These are phyloP conservation scores for Phytopythium mirpurense DNA, from an alignment of 352 stramenopile species.

Conservation along the genomic window DNA sequence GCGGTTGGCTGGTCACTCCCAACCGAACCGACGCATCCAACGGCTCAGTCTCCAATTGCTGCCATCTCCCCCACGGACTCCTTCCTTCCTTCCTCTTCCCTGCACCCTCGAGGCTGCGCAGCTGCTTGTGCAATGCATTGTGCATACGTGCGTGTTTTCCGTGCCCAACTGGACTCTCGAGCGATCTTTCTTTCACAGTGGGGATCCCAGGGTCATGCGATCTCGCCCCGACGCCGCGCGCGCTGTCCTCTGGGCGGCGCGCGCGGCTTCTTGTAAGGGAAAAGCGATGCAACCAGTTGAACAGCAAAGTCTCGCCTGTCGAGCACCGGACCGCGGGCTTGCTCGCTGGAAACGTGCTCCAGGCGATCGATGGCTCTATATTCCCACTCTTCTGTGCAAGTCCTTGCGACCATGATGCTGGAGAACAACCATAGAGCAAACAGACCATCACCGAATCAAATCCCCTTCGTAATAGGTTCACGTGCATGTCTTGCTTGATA, in stretches of 20 bases:
- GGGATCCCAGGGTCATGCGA: slow-evolving; percentile 78
- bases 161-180: slow-evolving; percentile 72
- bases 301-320: slow-evolving; percentile 85
- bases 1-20: too few relatives aligned
- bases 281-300: slow-evolving; percentile 89
- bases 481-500: too few relatives aligned
- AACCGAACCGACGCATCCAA: neutral
- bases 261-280: slow-evolving; percentile 67
- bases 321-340: slow-evolving; percentile 73
- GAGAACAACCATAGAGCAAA: slow-evolving; percentile 90
- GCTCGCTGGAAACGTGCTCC: slow-evolving; percentile 74
- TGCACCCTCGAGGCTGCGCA: neutral
- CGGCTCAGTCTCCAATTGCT: slow-evolving; percentile 3
- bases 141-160: neutral
- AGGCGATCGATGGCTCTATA: slow-evolving; percentile 89
- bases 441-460: slow-evolving; percentile 14
- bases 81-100: neutral
- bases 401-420: slow-evolving; percentile 84
- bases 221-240: slow-evolving; percentile 59
- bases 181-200: slow-evolving; percentile 84
- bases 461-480: neutral
- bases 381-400: slow-evolving; percentile 90
- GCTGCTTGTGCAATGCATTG: too few relatives aligned
- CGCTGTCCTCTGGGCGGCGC: slow-evolving; percentile 13
- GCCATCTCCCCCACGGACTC: neutral